These are phyloP conservation scores for Tricholoma terreum DNA, from an alignment of 768 basidiomycete species.

Conservation along the genomic window DNA sequence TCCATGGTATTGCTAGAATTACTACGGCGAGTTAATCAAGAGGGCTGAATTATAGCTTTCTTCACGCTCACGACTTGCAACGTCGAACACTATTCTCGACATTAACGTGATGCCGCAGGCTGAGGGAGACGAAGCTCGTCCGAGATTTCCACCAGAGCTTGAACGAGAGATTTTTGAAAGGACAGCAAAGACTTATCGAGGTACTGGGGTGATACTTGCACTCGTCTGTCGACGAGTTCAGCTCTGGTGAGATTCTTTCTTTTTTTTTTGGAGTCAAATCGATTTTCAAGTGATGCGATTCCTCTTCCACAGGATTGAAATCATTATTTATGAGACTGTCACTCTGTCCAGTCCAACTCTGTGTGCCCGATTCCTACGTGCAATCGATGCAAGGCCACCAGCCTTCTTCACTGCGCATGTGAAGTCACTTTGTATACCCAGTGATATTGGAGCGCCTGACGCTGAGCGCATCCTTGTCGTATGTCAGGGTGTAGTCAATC, in stretches of 20 bases:
- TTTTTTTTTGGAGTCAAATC: background rate
- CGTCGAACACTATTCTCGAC: too few relatives aligned
- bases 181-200: conserved; percentile 15
- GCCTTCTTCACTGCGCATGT: conserved; percentile 21
- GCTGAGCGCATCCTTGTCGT: conserved; percentile 18
- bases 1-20: background rate
- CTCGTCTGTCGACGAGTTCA: conserved; percentile 21
- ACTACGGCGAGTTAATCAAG: background rate
- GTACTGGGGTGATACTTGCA: conserved; percentile 16
- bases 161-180: conserved; percentile 25
- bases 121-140: background rate
- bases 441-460: conserved; percentile 15
- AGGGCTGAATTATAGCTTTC: background rate
- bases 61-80: background rate
- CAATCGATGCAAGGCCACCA: conserved; percentile 14
- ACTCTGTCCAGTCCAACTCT: conserved; percentile 15
- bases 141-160: conserved; percentile 21
- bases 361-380: conserved; percentile 17
- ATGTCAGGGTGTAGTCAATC: conserved; percentile 24
- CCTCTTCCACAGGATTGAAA: conserved; percentile 19
- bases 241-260: conserved; percentile 15
- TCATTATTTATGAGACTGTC: conserved; percentile 20
- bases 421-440: conserved; percentile 25
- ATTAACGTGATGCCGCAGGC: background rate
- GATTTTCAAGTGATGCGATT: background rate